Evolutionary conservation across 2,329 filamentous ascomycete genomes (phyloP).

Genomic region (Rutstroemia sp.): DNA sequence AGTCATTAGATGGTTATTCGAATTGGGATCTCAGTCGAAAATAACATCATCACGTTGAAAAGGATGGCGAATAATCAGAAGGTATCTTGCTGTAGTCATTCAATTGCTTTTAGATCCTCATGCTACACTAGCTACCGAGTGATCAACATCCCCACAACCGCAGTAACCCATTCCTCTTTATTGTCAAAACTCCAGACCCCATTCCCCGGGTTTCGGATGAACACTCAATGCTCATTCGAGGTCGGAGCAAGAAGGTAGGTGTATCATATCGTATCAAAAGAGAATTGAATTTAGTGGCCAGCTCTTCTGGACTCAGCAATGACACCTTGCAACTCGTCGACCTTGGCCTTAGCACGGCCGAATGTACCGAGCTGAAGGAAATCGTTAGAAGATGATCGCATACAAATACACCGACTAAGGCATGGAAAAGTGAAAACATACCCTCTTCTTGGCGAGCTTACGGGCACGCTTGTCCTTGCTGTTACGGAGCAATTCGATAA

Average conservation of each 20-base stretch:
- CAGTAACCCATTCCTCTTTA: conserved; percentile 13
- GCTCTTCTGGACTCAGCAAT: conserved; percentile 90
- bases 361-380: conserved; percentile 81
- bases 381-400: conserved; percentile 7
- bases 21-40: neutral
- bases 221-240: no score
- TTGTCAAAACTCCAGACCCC: conserved; percentile 19
- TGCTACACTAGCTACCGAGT: conserved; percentile 10
- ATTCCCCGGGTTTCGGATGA: neutral
- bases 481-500: conserved; percentile 99
- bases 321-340: conserved; percentile 96
- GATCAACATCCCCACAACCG: neutral
- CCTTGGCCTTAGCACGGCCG: conserved; percentile 98
- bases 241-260: neutral
- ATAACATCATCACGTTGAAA: neutral
- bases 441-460: conserved; percentile 99
- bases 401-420: neutral
- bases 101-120: neutral
- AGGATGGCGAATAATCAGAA: neutral
- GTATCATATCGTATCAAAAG: conserved; percentile 7
- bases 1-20: neutral
- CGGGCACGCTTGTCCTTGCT: conserved; percentile 98
- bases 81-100: neutral
- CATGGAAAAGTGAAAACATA: conserved; percentile 40
- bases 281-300: conserved; percentile 50